These are phyloP conservation scores for Polyplosphaeria fusca DNA, from an alignment of 495 filamentous ascomycete species.

Conservation along the genomic window DNA sequence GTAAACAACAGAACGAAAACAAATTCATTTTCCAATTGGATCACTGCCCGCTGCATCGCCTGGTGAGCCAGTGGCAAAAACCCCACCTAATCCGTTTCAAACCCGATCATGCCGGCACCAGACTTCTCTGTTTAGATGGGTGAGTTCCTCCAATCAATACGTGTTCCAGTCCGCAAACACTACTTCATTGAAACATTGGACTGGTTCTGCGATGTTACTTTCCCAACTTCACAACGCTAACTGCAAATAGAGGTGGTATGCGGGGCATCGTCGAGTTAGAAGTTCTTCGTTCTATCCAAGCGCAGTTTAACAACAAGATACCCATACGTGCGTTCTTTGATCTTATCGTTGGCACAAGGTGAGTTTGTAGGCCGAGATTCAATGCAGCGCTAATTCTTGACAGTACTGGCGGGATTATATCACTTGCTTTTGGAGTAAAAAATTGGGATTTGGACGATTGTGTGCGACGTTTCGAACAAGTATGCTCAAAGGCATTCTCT, in stretches of 20 bases:
- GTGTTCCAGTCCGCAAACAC: too few relatives aligned
- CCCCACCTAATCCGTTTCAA: slow-evolving; percentile 19
- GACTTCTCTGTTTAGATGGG: slow-evolving; percentile 46
- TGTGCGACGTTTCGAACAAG: slow-evolving; percentile 45
- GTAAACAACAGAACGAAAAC: neutral
- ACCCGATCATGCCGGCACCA: slow-evolving; percentile 38
- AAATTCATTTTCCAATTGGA: neutral
- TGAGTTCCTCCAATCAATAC: slow-evolving; percentile 30
- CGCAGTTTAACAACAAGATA: slow-evolving; percentile 29
- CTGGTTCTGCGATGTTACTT: neutral
- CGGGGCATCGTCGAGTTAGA: slow-evolving; percentile 47
- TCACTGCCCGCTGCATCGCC: neutral
- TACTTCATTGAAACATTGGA: too few relatives aligned
- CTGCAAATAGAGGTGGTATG: slow-evolving; percentile 42
- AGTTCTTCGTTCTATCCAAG: slow-evolving; percentile 41
- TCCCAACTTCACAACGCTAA: slow-evolving; percentile 15
- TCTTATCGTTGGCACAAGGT: slow-evolving; percentile 48
- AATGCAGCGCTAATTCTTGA: neutral
- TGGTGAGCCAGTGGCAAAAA: neutral
- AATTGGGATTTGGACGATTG: slow-evolving; percentile 47
- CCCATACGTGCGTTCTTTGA: slow-evolving; percentile 47
- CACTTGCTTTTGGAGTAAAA: slow-evolving; percentile 52
- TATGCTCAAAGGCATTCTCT: slow-evolving; percentile 40
- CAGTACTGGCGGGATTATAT: slow-evolving; percentile 57
- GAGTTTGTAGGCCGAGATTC: neutral